phyloP scores from a whole-genome alignment of 2,329 filamentous ascomycete species.

The Botrytis paeoniae region DNA sequence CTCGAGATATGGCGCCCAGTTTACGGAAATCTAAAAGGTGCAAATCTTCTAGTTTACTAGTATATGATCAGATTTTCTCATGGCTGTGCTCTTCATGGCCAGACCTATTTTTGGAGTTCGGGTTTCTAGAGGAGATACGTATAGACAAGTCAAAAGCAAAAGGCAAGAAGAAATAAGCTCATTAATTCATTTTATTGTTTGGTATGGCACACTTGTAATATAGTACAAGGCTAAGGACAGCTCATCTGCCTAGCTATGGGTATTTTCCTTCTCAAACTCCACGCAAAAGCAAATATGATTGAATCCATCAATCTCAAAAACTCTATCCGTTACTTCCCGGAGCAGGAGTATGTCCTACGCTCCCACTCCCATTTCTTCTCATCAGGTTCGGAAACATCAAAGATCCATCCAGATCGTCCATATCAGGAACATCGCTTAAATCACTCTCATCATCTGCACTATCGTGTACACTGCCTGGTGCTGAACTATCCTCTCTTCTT shows the following conservation, averaged over 20 bases:
- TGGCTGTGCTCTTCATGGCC: not conserved
- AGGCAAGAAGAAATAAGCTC: not conserved
- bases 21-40: not conserved
- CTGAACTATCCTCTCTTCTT: conserved; percentile 39
- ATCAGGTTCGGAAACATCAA: conserved; percentile 28
- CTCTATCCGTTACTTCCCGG: not conserved
- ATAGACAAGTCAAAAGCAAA: not conserved
- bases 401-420: conserved; percentile 33
- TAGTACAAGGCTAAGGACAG: conserved; percentile 5
- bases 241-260: not conserved
- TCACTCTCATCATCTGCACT: conserved; percentile 54
- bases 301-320: not conserved
- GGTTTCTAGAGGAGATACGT: not conserved
- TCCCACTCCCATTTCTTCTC: conserved; percentile 5
- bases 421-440: conserved; percentile 47
- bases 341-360: not conserved
- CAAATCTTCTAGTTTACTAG: not conserved
- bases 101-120: not conserved
- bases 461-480: conserved; percentile 44
- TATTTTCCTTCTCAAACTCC: conserved; percentile 12
- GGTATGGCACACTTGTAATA: not conserved
- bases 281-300: not conserved
- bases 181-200: not conserved
- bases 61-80: not conserved
- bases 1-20: not conserved